Evolutionary conservation across 495 filamentous ascomycete genomes (phyloP).

Genomic region (Mycothermus thermophilus): DNA sequence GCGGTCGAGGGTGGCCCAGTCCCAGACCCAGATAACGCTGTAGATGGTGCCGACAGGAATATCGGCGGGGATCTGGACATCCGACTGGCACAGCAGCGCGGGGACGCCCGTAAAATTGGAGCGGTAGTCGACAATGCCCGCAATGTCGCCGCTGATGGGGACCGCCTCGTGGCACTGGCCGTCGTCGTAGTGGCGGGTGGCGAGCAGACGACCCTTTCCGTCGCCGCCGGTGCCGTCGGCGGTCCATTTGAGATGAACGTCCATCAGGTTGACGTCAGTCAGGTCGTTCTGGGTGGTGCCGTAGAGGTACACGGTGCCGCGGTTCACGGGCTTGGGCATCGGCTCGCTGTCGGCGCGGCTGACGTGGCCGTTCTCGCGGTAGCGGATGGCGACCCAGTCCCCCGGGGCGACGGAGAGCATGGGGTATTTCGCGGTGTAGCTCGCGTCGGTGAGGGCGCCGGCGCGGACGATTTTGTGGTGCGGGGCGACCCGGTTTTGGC

Average conservation of each 20-base stretch:
- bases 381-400: constrained; percentile 55
- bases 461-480: constrained; percentile 28
- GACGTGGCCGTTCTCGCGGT: constrained; percentile 82
- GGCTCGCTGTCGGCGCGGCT: constrained; percentile 40
- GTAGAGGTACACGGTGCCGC: constrained; percentile 69
- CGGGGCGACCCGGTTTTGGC: constrained; percentile 13
- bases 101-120: constrained; percentile 32
- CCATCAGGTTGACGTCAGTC: constrained; percentile 44
- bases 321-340: constrained; percentile 48
- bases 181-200: constrained; percentile 66
- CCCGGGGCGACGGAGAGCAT: constrained; percentile 54
- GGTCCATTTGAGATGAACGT: constrained; percentile 63
- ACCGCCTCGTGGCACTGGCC: constrained; percentile 65
- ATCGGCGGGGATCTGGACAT: constrained; percentile 53
- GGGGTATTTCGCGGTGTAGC: constrained; percentile 39
- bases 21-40: constrained; percentile 87
- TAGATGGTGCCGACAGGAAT: constrained; percentile 38
- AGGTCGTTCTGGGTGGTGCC: constrained; percentile 49
- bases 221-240: constrained; percentile 64
- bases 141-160: constrained; percentile 10
- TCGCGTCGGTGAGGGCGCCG: constrained; percentile 30
- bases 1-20: constrained; percentile 49
- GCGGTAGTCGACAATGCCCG: constrained; percentile 40
- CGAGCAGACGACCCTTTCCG: constrained; percentile 54
- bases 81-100: constrained; percentile 62